These are phyloP conservation scores for Somion occarium DNA, from an alignment of 1,284 basidiomycete species.

Conservation along the genomic window DNA sequence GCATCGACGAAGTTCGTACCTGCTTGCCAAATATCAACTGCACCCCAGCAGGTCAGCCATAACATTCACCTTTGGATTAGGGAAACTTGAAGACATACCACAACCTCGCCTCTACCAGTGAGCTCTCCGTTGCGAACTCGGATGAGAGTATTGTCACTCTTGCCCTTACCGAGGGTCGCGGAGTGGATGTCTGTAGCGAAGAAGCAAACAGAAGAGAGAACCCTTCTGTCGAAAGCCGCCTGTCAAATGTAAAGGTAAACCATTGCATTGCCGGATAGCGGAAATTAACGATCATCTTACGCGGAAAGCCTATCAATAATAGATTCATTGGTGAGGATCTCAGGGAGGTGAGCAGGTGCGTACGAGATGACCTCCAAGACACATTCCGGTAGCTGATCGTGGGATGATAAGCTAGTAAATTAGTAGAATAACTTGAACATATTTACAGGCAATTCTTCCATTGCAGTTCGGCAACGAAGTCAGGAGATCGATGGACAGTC, in stretches of 20 bases:
- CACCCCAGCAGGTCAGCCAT: background rate
- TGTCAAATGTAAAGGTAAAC: constrained; percentile 25
- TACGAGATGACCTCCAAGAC: constrained; percentile 80
- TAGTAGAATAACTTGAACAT: no score
- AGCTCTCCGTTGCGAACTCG: constrained; percentile 74
- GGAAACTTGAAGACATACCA: constrained; percentile 43
- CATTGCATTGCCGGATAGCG: background rate
- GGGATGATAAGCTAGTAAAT: background rate
- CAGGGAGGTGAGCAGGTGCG: constrained; percentile 22
- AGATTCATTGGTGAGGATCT: background rate
- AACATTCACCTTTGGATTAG: background rate
- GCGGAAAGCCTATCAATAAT: constrained; percentile 16
- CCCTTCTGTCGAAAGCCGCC: constrained; percentile 82
- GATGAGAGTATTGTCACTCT: constrained; percentile 73
- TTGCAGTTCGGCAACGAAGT: constrained; percentile 76
- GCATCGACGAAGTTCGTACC: no score
- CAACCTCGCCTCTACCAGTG: constrained; percentile 74
- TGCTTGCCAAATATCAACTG: constrained; percentile 95
- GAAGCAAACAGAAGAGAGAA: constrained; percentile 86
- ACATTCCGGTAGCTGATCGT: constrained; percentile 73
- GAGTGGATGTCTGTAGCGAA: constrained; percentile 90
- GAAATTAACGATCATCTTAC: constrained; percentile 7
- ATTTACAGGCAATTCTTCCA: constrained; percentile 79
- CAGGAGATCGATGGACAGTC: constrained; percentile 72
- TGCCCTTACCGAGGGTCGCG: constrained; percentile 82